Conservation (phyloP, 2,329 filamentous ascomycete genomes). For the Diaporthe sp. region DNA sequence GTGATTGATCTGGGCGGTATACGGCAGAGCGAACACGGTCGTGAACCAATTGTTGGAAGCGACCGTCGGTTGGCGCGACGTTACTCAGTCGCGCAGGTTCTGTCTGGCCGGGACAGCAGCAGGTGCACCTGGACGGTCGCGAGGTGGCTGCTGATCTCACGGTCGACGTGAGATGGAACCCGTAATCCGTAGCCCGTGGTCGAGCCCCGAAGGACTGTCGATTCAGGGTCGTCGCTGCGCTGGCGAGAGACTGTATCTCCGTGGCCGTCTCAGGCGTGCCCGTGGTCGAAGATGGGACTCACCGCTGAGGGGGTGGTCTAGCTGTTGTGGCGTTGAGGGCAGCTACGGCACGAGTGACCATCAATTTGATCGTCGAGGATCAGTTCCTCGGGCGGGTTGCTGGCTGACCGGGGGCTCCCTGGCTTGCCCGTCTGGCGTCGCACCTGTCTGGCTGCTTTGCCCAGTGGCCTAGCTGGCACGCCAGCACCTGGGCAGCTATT, state of each 20-base stretch:
- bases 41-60: conserved; percentile 30
- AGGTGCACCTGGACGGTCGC: conserved; percentile 21
- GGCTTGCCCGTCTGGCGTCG: conserved; percentile 8
- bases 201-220: conserved; percentile 11
- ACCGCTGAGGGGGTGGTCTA: conserved; percentile 31
- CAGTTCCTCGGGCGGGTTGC: conserved; percentile 24
- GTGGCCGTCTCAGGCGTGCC: conserved; percentile 30
- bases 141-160: conserved; percentile 36
- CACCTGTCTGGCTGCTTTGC: background rate
- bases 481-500: conserved; percentile 6
- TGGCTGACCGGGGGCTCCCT: conserved; percentile 28
- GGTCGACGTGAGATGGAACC: conserved; percentile 25
- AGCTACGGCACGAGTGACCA: conserved; percentile 7
- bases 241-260: conserved; percentile 22
- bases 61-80: conserved; percentile 39
- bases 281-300: conserved; percentile 24
- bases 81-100: conserved; percentile 38
- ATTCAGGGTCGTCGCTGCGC: background rate
- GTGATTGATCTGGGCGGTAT: conserved; percentile 17
- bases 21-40: conserved; percentile 20
- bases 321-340: conserved; percentile 28
- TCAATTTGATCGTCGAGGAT: conserved; percentile 29
- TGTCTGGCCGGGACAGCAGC: conserved; percentile 23
- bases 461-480: background rate
- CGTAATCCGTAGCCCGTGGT: conserved; percentile 30